phyloP scores from a whole-genome alignment of 2,329 filamentous ascomycete genomes.

The Trichophyton mentagrophytes region DNA sequence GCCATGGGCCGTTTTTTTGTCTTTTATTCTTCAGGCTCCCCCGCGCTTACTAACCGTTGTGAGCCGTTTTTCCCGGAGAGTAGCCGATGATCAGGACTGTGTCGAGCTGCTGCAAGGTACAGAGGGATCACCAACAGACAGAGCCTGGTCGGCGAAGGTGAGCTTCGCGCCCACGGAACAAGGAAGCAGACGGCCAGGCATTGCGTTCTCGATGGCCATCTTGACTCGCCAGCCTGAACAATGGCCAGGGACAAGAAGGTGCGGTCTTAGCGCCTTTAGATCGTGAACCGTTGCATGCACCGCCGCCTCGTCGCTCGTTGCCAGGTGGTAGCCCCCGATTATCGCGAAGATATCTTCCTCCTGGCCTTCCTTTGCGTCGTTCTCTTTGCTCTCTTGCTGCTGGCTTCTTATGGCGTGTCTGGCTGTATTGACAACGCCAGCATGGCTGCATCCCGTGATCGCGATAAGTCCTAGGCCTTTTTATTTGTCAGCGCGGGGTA shows the following conservation, averaged over 20 bases:
- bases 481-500: background rate
- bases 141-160: background rate
- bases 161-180: conserved; percentile 37
- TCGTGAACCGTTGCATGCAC: conserved; percentile 37
- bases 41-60: background rate
- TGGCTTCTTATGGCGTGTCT: conserved; percentile 28
- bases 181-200: conserved; percentile 40
- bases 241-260: conserved; percentile 42
- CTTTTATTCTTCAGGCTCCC: background rate
- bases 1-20: background rate
- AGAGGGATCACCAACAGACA: background rate
- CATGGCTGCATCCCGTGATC: conserved; percentile 46
- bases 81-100: background rate
- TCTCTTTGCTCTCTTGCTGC: conserved; percentile 23
- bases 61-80: background rate
- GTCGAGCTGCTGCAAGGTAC: background rate
- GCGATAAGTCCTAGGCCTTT: conserved; percentile 40
- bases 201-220: conserved; percentile 39
- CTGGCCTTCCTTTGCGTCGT: conserved; percentile 26
- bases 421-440: conserved; percentile 42
- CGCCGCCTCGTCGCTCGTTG: conserved; percentile 33
- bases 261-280: conserved; percentile 36
- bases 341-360: conserved; percentile 37
- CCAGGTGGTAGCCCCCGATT: conserved; percentile 43
- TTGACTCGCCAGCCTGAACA: conserved; percentile 46